Percentiles rank a stretch among this genome's conserved stretches.
Conservation (phyloP, 2,329 filamentous ascomycete species). For the Hypomyces rosellus region DNA sequence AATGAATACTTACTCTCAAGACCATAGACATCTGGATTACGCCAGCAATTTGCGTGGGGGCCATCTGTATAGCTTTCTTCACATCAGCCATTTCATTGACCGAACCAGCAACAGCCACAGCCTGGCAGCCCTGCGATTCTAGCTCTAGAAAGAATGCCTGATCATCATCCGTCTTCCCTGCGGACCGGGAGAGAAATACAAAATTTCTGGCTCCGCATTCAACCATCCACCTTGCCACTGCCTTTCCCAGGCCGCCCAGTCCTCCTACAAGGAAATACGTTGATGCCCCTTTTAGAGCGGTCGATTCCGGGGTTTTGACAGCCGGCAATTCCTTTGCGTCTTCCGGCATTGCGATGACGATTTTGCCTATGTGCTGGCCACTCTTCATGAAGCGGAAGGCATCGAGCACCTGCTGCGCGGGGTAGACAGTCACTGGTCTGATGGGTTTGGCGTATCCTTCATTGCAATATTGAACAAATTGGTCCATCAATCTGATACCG, state of each 20-base stretch:
- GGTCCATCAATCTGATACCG: too few species aligned
- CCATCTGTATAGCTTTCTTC: background rate
- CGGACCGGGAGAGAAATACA: constrained; percentile 16
- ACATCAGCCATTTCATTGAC: constrained; percentile 7
- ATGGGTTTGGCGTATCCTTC: constrained; percentile 12
- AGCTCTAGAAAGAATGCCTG: constrained; percentile 15
- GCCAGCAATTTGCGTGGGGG: constrained; percentile 24
- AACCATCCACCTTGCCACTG: constrained; percentile 13
- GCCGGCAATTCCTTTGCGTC: background rate
- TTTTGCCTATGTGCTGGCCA: constrained; percentile 15
- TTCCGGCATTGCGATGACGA: constrained; percentile 12
- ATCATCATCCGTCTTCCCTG: background rate
- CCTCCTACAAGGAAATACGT: constrained; percentile 18
- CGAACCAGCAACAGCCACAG: constrained; percentile 15
- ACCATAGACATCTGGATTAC: constrained; percentile 34
- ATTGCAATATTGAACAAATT: background rate
- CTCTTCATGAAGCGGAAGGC: constrained; percentile 15
- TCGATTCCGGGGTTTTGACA: too few species aligned
- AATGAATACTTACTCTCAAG: constrained; percentile 6
- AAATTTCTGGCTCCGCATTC: constrained; percentile 22
- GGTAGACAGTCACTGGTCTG: constrained; percentile 11
- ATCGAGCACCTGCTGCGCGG: constrained; percentile 8
- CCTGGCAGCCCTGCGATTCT: constrained; percentile 12
- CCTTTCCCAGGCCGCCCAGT: constrained; percentile 14
- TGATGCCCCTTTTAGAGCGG: background rate